Evolutionary conservation across 2,329 filamentous ascomycete species (phyloP), one percentile per base, ranked within the genome.

Genomic region (Stenocarpella maydis): DNA sequence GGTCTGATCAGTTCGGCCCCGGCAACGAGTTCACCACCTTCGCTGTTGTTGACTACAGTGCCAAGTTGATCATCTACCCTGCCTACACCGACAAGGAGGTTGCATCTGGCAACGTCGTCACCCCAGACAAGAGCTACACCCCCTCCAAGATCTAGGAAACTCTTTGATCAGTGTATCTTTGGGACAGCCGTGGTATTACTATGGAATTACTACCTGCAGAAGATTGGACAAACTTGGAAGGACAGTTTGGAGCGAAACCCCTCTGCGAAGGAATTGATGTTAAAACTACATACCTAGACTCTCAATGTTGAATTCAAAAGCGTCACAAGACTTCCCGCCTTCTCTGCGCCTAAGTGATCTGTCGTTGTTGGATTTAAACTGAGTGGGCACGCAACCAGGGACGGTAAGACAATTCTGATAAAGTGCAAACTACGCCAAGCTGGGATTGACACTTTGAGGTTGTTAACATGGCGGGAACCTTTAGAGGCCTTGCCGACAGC

Each of bases 1-100:
- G 86, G 86, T 85, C 82, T 76, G 85, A 81, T 75, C 82, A 87
- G 74, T 88, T 88, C 72, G 87, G 86, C 61, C 69, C 77, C 15
- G 82, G 77, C 71, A 79, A 84, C 31, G 86, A 85, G 72, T 88
- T 88, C 80, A 88, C 86, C 28, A 86, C 84, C 26, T 77, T 88
- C 34, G 80, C 83, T 24, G 82, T 88, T 65, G 81, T 83, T 55
- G 79, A 86, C 77, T 77, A 80, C 72, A 72, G 73, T 64, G 76
- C 80, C 73, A 77, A 77, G 58, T 78, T 81, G 71, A 88, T 88
- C 68, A 76, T 82, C 71, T 88, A 80, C 78, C 86, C 86, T 37
- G 80, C 83, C 49, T 89, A 88, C 75, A 85, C 81, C 74, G 87
- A 88, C 74, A 80, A 78, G 64, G 80, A 87, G 78, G 78, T 88